phyloP scores from a whole-genome alignment of 257 asterid genomes.

The Solanum clarkiae region DNA sequence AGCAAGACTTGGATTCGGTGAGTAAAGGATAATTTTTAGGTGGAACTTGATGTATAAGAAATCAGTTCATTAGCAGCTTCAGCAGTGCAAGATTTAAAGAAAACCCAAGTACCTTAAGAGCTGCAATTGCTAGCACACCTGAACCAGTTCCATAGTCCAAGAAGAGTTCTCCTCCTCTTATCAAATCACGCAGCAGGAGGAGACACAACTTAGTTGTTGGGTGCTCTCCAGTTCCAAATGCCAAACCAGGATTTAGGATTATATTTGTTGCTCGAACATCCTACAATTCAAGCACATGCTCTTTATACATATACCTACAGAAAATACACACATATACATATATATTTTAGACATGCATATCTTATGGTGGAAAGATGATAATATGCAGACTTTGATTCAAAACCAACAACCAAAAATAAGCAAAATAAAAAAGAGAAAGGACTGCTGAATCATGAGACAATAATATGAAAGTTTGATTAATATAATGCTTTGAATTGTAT shows the following conservation, averaged over 20 bases:
- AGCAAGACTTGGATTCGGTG: not conserved
- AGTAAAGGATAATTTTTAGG: not conserved
- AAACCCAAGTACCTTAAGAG: constrained; percentile 49
- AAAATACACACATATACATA: not conserved
- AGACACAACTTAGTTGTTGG: constrained; percentile 86
- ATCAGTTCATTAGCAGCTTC: not conserved
- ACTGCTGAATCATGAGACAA: not conserved
- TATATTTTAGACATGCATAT: not conserved
- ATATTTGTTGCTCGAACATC: constrained; percentile 66
- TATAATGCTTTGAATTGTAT: not conserved
- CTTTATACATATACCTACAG: not conserved
- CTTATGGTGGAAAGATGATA: not conserved
- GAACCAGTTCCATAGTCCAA: constrained; percentile 96
- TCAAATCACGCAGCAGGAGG: constrained; percentile 42
- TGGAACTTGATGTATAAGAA: not conserved
- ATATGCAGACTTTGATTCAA: not conserved
- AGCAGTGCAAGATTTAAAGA: not conserved
- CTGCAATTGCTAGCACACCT: constrained; percentile 90
- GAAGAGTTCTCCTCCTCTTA: constrained; percentile 75
- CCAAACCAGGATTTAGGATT: constrained; percentile 79
- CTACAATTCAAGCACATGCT: constrained; percentile 23
- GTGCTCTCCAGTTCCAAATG: constrained; percentile 97
- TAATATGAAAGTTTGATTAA: not conserved
- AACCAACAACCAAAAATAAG: not conserved
- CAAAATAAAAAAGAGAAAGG: not conserved